A percentile compares a stretch with the other conserved stretches of the same genome.
Conservation (phyloP, 2,329 filamentous ascomycete genomes). For the Tolypocladium inflatum region DNA sequence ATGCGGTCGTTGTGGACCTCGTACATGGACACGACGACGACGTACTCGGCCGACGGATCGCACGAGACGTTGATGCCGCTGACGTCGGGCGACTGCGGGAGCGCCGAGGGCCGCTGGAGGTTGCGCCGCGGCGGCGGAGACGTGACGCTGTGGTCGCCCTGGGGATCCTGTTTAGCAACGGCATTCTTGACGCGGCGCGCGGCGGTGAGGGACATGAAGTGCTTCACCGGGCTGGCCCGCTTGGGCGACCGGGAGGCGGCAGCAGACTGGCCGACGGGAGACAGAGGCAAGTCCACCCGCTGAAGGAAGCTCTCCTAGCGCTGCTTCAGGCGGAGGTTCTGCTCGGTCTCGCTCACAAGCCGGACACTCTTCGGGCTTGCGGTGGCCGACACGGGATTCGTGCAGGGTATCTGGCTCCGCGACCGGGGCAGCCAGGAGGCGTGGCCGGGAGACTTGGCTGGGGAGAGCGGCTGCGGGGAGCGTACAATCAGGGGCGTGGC, state of each 20-base stretch:
- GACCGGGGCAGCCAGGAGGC: constrained; percentile 12
- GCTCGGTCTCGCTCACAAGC: constrained; percentile 25
- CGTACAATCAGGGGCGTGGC: constrained; percentile 62
- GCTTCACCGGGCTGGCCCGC: constrained; percentile 14
- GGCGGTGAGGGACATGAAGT: constrained; percentile 35
- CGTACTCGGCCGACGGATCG: constrained; percentile 63
- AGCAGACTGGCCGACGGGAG: background rate
- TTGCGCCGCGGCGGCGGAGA: constrained; percentile 49
- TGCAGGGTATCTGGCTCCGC: constrained; percentile 10
- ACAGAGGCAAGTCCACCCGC: background rate
- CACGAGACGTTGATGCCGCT: constrained; percentile 55
- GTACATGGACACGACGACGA: constrained; percentile 91
- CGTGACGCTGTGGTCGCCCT: constrained; percentile 39
- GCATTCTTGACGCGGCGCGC: constrained; percentile 33
- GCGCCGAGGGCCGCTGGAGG: constrained; percentile 57
- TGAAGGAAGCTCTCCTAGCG: constrained; percentile 18
- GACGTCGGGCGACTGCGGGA: constrained; percentile 69
- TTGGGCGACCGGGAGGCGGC: constrained; percentile 14
- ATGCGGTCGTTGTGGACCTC: constrained; percentile 99
- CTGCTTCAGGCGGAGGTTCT: constrained; percentile 13
- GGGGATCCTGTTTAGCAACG: constrained; percentile 34
- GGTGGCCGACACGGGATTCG: constrained; percentile 18
- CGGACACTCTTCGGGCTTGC: constrained; percentile 34
- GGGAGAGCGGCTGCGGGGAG: constrained; percentile 22
- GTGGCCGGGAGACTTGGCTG: constrained; percentile 7